phyloP scores from a whole-genome alignment of 129 eudicot genomes.

The Pittosporum tobira region DNA sequence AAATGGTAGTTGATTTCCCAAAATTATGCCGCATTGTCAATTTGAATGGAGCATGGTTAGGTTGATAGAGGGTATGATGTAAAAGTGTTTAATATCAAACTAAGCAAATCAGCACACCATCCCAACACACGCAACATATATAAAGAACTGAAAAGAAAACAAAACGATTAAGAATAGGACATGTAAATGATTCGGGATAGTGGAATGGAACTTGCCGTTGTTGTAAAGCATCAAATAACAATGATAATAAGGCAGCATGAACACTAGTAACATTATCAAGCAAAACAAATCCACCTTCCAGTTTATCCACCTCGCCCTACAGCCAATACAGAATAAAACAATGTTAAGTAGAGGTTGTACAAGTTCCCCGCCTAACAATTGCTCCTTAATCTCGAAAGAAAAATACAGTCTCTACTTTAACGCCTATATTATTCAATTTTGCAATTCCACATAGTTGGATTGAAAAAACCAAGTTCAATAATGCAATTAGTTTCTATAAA shows the following conservation, averaged over 20 bases:
- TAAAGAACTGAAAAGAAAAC: neutral
- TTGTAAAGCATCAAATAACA: slow-evolving; percentile 94
- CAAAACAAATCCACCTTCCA: slow-evolving; percentile 99
- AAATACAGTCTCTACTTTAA: neutral
- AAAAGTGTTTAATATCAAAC: too few species aligned
- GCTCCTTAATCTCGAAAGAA: neutral
- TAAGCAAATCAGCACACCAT: neutral
- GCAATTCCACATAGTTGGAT: neutral
- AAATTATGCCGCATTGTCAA: too few species aligned
- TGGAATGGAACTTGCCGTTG: slow-evolving; percentile 42
- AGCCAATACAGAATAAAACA: slow-evolving; percentile 7
- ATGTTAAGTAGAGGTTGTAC: neutral
- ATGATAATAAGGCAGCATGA: slow-evolving; percentile 96
- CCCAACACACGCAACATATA: neutral
- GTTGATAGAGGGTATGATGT: too few species aligned
- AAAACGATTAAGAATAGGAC: too few species aligned
- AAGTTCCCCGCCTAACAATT: slow-evolving; percentile 1
- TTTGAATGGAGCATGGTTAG: too few species aligned
- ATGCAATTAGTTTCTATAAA: too few species aligned
- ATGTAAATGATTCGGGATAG: neutral
- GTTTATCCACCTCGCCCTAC: slow-evolving; percentile 96
- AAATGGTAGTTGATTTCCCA: too few species aligned
- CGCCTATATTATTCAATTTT: neutral
- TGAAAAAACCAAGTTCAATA: too few species aligned
- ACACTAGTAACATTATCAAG: slow-evolving; percentile 75